phyloP scores from a whole-genome alignment of 2,329 filamentous ascomycete species.

The Colletotrichum caudatum region DNA sequence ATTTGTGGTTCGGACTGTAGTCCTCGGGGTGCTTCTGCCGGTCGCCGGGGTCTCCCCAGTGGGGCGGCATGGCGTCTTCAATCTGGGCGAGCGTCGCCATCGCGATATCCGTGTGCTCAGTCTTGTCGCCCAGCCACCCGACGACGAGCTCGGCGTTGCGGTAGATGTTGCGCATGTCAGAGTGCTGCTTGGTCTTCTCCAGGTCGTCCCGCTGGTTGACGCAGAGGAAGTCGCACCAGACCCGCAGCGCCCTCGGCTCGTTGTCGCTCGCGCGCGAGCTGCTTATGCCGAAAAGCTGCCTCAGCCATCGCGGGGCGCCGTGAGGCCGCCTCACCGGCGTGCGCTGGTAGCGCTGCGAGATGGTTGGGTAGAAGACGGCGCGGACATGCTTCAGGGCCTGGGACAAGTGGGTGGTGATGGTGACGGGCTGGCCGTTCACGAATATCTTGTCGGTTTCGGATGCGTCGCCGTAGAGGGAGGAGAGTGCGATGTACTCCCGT shows the following conservation, averaged over 20 bases:
- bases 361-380: slow-evolving; percentile 49
- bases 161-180: slow-evolving; percentile 49
- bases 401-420: slow-evolving; percentile 47
- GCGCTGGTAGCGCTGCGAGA: slow-evolving; percentile 43
- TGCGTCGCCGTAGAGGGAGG: slow-evolving; percentile 48
- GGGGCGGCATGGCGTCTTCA: slow-evolving; percentile 49
- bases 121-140: slow-evolving; percentile 50
- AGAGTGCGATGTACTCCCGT: slow-evolving; percentile 48
- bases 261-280: slow-evolving; percentile 34
- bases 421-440: slow-evolving; percentile 46
- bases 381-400: slow-evolving; percentile 51
- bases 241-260: slow-evolving; percentile 42
- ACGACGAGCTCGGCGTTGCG: slow-evolving; percentile 50
- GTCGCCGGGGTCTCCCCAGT: slow-evolving; percentile 52
- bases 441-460: slow-evolving; percentile 48
- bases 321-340: slow-evolving; percentile 37
- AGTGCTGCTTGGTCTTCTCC: slow-evolving; percentile 47
- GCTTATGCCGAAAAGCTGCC: slow-evolving; percentile 41
- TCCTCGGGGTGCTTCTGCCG: slow-evolving; percentile 49
- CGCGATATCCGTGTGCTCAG: slow-evolving; percentile 46
- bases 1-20: slow-evolving; percentile 50
- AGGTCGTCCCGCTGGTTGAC: slow-evolving; percentile 47
- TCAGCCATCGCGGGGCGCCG: slow-evolving; percentile 43
- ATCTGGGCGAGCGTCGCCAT: slow-evolving; percentile 46
- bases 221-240: slow-evolving; percentile 51